These are phyloP conservation scores for Zasmidium angulare DNA, from an alignment of 2,329 filamentous ascomycete species.

Conservation along the genomic window DNA sequence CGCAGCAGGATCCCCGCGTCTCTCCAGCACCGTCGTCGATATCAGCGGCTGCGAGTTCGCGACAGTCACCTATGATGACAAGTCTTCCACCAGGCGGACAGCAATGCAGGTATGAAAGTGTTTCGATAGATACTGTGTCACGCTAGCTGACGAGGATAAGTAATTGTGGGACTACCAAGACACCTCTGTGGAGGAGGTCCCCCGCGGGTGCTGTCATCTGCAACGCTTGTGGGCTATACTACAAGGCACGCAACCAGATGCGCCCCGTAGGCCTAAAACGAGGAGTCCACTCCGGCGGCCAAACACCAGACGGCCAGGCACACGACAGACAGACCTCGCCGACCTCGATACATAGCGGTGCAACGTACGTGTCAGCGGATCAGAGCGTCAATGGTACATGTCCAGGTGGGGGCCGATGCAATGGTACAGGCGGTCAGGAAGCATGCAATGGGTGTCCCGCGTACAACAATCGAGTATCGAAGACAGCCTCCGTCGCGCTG, in stretches of 20 bases:
- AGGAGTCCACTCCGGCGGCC: conserved; percentile 49
- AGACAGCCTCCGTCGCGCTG: conserved; percentile 71
- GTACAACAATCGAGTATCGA: conserved; percentile 94
- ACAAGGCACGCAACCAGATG: conserved; percentile 88
- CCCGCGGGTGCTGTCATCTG: conserved; percentile 93
- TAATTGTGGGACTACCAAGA: conserved; percentile 92
- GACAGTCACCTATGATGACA: conserved; percentile 10
- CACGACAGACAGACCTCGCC: conserved; percentile 43
- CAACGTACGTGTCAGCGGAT: conserved; percentile 76
- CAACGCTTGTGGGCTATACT: conserved; percentile 93
- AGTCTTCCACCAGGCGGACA: conserved; percentile 57
- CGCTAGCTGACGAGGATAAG: conserved; percentile 49
- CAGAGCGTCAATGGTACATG: conserved; percentile 81
- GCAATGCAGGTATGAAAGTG: conserved; percentile 64
- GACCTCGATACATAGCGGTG: conserved; percentile 40
- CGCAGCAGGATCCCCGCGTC: conserved; percentile 11
- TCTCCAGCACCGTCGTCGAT: conserved; percentile 13
- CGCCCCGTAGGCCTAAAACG: conserved; percentile 89
- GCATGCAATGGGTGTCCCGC: conserved; percentile 95
- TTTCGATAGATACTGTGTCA: not conserved
- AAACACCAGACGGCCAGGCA: conserved; percentile 35
- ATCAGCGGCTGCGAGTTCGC: conserved; percentile 9
- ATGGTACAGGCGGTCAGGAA: conserved; percentile 92
- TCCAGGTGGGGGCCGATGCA: conserved; percentile 90
- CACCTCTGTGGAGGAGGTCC: conserved; percentile 90